phyloP scores from a whole-genome alignment of 1,139 yeast species.

The Pichia sp. region DNA sequence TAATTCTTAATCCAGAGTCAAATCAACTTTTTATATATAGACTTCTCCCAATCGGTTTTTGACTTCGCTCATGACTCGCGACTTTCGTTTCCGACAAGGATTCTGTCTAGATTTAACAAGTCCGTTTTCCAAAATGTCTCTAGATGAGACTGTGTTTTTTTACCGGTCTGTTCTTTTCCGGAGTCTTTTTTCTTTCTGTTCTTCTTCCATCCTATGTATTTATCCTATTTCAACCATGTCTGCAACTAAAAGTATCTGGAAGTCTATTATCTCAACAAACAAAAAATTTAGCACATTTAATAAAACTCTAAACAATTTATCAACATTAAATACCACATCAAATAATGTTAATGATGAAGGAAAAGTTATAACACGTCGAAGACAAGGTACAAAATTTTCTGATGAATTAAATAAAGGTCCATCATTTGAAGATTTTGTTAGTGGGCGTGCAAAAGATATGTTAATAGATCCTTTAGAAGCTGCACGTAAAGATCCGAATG shows the following conservation, averaged over 20 bases:
- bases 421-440: slow-evolving; percentile 83
- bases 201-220: too few species aligned
- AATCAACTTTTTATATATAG: too few species aligned
- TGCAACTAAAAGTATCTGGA: not conserved
- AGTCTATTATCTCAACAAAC: not conserved
- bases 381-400: slow-evolving; percentile 58
- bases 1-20: too few species aligned
- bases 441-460: slow-evolving; percentile 69
- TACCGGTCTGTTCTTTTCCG: too few species aligned
- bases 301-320: not conserved
- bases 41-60: not conserved
- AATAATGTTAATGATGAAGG: not conserved
- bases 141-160: too few species aligned
- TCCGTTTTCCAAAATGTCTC: too few species aligned
- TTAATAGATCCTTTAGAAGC: slow-evolving; percentile 62
- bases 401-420: slow-evolving; percentile 82
- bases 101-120: too few species aligned
- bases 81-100: slow-evolving; percentile 3
- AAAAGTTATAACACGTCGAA: slow-evolving; percentile 29
- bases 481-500: slow-evolving; percentile 49
- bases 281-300: not conserved
- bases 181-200: too few species aligned
- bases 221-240: too few species aligned
- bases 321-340: not conserved
- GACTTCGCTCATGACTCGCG: not conserved